Conservation (phyloP, 805 yeast species). For the Blastobotrys terrestris region DNA sequence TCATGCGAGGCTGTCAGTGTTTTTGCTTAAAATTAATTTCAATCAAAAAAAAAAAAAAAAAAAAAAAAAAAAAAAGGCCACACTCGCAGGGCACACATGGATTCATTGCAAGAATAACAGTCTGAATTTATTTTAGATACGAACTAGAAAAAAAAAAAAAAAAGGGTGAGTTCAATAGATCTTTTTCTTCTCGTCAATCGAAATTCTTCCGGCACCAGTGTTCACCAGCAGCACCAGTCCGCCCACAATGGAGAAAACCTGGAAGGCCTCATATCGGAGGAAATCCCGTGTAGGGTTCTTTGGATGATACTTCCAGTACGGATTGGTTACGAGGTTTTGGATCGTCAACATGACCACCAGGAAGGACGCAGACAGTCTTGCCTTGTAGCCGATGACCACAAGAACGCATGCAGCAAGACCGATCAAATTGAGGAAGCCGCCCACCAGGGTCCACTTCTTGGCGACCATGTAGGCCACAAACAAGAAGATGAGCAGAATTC, state of each 20-base stretch:
- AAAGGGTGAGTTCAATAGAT: conserved; percentile 44
- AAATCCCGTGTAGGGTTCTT: conserved; percentile 79
- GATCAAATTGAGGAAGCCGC: conserved; percentile 56
- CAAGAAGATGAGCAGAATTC: conserved; percentile 75
- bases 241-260: conserved; percentile 90
- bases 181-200: conserved; percentile 93
- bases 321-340: conserved; percentile 75
- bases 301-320: conserved; percentile 76
- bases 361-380: conserved; percentile 73
- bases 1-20: too few species aligned
- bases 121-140: not conserved
- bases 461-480: conserved; percentile 80
- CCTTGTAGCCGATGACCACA: conserved; percentile 87
- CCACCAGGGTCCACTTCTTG: conserved; percentile 56
- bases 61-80: not conserved
- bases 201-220: conserved; percentile 94
- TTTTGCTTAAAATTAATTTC: not conserved
- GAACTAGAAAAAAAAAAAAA: not conserved
- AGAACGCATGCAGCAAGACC: conserved; percentile 68
- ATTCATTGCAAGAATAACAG: too few species aligned
- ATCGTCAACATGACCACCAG: conserved; percentile 61
- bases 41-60: not conserved
- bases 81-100: too few species aligned
- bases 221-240: conserved; percentile 85
- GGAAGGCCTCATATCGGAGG: conserved; percentile 88